phyloP scores from a whole-genome alignment of 2,329 filamentous ascomycete species.

The Pyrenophora teres region DNA sequence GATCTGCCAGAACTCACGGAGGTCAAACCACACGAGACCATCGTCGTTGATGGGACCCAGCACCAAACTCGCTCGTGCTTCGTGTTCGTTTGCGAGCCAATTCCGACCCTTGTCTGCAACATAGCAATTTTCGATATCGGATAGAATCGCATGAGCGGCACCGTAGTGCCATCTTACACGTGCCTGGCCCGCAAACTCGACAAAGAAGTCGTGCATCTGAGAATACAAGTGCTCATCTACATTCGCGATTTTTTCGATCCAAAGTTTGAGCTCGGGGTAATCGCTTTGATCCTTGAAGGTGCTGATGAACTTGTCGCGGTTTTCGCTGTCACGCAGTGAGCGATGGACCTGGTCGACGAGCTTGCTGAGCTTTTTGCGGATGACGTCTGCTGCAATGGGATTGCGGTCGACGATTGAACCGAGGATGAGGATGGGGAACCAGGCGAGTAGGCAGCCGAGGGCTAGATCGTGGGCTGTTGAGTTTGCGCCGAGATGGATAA shows the following conservation, averaged over 20 bases:
- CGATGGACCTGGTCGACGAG: constrained; percentile 46
- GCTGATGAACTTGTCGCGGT: constrained; percentile 35
- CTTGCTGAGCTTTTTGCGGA: constrained; percentile 47
- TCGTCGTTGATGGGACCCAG: constrained; percentile 42
- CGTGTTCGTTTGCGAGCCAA: constrained; percentile 45
- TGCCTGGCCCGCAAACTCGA: constrained; percentile 46
- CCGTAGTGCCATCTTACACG: constrained; percentile 48
- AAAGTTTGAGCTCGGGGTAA: constrained; percentile 23
- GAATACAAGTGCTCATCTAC: constrained; percentile 15
- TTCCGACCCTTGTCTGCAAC: constrained; percentile 46
- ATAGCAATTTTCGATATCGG: constrained; percentile 50
- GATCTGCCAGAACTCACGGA: constrained; percentile 53
- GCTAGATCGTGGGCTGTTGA: constrained; percentile 53
- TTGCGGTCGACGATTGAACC: constrained; percentile 55
- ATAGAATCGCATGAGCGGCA: constrained; percentile 51
- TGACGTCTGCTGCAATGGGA: constrained; percentile 49
- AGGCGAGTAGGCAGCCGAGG: constrained; percentile 51
- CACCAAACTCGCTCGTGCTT: constrained; percentile 44
- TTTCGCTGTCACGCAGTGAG: constrained; percentile 35
- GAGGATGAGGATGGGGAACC: constrained; percentile 54
- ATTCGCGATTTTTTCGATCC: constrained; percentile 31
- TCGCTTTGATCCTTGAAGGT: constrained; percentile 33
- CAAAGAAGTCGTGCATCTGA: constrained; percentile 45
- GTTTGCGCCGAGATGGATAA: constrained; percentile 46
- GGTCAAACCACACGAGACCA: constrained; percentile 50